These are phyloP conservation scores for Metarhizium anisopliae DNA, from an alignment of 2,329 filamentous ascomycete species.

Conservation along the genomic window DNA sequence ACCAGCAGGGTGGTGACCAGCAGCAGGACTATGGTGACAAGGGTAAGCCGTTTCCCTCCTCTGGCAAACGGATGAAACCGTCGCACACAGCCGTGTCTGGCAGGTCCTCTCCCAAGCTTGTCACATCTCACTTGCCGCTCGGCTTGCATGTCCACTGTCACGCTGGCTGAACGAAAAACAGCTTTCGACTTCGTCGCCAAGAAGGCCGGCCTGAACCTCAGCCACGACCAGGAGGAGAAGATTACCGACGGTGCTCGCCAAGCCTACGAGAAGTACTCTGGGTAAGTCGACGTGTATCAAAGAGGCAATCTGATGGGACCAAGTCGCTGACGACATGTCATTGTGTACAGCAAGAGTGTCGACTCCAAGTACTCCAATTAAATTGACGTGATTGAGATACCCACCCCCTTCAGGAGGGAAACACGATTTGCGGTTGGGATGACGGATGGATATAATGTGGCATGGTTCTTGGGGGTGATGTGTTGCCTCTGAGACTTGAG, in stretches of 20 bases:
- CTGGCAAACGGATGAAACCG: background rate
- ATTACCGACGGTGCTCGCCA: slow-evolving; percentile 25
- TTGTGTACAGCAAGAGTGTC: slow-evolving; percentile 13
- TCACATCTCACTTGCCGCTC: background rate
- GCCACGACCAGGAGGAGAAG: slow-evolving; percentile 26
- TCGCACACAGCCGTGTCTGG: too few relatives aligned
- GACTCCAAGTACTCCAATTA: slow-evolving; percentile 27
- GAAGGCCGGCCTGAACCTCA: slow-evolving; percentile 26
- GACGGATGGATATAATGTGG: background rate
- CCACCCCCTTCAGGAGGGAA: too few relatives aligned
- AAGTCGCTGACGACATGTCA: background rate
- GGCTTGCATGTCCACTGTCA: background rate
- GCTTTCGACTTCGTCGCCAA: slow-evolving; percentile 20
- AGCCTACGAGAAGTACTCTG: slow-evolving; percentile 26
- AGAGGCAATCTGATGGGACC: background rate
- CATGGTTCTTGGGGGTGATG: background rate
- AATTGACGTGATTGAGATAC: background rate
- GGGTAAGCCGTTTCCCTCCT: slow-evolving; percentile 16
- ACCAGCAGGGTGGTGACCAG: background rate
- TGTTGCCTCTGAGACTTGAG: background rate
- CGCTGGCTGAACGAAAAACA: slow-evolving; percentile 7
- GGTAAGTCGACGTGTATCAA: slow-evolving; percentile 17
- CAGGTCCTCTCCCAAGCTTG: too few relatives aligned
- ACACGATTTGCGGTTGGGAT: background rate
- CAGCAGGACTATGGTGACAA: slow-evolving; percentile 29